These are phyloP conservation scores for Phytophthora pini DNA, from an alignment of 352 stramenopile genomes.

Conservation along the genomic window DNA sequence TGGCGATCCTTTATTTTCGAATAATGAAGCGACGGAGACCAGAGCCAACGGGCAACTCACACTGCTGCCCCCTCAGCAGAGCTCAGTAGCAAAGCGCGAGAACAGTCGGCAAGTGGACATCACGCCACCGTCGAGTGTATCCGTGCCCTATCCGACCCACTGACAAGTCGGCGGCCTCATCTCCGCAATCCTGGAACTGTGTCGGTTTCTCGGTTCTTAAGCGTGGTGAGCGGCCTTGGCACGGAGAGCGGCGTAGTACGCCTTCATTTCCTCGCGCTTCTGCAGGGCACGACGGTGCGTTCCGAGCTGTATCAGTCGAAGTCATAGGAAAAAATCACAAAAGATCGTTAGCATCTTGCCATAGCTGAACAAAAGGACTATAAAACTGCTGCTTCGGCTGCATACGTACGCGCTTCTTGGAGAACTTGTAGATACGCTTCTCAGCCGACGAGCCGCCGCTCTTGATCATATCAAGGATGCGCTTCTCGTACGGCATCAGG, in stretches of 20 bases:
- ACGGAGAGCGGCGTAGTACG: slow-evolving; percentile 96
- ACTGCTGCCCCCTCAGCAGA: slow-evolving; percentile 23
- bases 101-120: slow-evolving; percentile 36
- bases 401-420: slow-evolving; percentile 94
- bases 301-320: slow-evolving; percentile 84
- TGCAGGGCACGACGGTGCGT: slow-evolving; percentile 97
- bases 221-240: slow-evolving; percentile 92
- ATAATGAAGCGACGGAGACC: slow-evolving; percentile 75
- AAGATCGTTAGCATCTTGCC: slow-evolving; percentile 23
- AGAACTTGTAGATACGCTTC: slow-evolving; percentile 99
- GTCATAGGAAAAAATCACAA: slow-evolving; percentile 12
- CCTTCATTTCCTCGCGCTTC: slow-evolving; percentile 99
- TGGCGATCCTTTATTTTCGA: slow-evolving; percentile 78
- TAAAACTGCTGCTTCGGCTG: background rate
- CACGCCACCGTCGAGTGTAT: slow-evolving; percentile 34
- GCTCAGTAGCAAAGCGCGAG: slow-evolving; percentile 20
- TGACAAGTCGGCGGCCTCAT: slow-evolving; percentile 39
- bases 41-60: slow-evolving; percentile 24
- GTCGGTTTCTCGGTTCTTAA: slow-evolving; percentile 51
- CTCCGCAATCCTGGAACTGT: slow-evolving; percentile 53
- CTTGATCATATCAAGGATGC: slow-evolving; percentile 99
- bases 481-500: slow-evolving; percentile 99
- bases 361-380: too few species aligned
- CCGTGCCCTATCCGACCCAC: slow-evolving; percentile 32
- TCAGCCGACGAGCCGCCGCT: slow-evolving; percentile 96